Conservation (phyloP, 371 early-diverging fungal species). For the Lichtheimia hyalospora region DNA sequence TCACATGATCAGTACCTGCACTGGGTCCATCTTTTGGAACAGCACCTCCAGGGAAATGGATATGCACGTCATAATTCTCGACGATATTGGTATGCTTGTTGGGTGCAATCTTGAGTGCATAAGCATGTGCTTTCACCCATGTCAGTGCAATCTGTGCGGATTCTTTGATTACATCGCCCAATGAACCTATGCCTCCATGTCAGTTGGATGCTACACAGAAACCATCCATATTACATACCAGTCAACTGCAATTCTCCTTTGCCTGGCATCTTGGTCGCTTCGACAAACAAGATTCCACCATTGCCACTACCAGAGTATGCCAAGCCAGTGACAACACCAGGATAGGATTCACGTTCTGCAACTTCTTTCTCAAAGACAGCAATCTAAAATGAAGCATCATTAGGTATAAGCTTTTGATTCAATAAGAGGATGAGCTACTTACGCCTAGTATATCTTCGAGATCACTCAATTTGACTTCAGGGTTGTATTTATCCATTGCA, state of each 20-base stretch:
- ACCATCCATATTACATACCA: constrained; percentile 39
- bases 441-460: constrained; percentile 69
- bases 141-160: constrained; percentile 80
- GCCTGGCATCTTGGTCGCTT: constrained; percentile 77
- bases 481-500: constrained; percentile 20
- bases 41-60: constrained; percentile 85
- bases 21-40: constrained; percentile 52
- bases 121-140: constrained; percentile 80
- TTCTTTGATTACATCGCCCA: constrained; percentile 89
- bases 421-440: constrained; percentile 3
- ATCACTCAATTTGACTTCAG: constrained; percentile 31
- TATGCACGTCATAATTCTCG: constrained; percentile 70
- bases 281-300: constrained; percentile 82
- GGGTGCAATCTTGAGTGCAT: constrained; percentile 54
- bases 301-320: constrained; percentile 79
- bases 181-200: constrained; percentile 52
- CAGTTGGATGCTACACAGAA: neutral
- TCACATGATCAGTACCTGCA: constrained; percentile 55
- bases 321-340: constrained; percentile 85
- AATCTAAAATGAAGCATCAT: constrained; percentile 13
- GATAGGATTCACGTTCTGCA: constrained; percentile 59
- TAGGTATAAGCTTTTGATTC: neutral
- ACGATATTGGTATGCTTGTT: constrained; percentile 37
- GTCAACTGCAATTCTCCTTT: constrained; percentile 71
- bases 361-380: constrained; percentile 61